Evolutionary conservation across 352 stramenopile genomes (phyloP), one percentile per base, ranked within the genome.

Genomic region (Phytophthora niederhauseri): DNA sequence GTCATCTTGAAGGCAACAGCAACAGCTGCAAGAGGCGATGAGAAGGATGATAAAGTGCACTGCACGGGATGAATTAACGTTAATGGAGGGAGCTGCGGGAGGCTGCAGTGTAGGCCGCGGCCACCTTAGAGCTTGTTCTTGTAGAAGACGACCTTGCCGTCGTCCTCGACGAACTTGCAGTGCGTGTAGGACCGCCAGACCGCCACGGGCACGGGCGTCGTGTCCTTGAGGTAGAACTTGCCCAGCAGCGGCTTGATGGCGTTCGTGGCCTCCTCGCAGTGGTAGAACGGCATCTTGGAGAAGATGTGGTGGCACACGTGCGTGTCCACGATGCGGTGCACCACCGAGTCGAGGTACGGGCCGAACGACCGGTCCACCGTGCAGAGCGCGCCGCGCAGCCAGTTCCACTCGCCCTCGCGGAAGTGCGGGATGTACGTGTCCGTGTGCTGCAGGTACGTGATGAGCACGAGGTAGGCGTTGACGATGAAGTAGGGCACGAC

Each of bases 271-370:
- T 99, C 95, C 58, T 95, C 73, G 9, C 97, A 97, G 80, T 99
- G 96, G 89, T 99, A 99, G 77, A 98, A 99, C 15, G 98, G 98
- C 93, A 99, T 99, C 84, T 99, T 98, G 75, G 97, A 98, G 79
- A 99, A 99, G 55, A 99, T 92, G 80, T 99, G 98, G 82, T 99
- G 98, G 57, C 85, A 93, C 57, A 99, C 97, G 82, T 99, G 98
- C 41, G 97, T 99, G 84, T 97, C 95, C 36, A 94, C 90, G 77
- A 99, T 99, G 81, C 97, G 96, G 85, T 99, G 98, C 73, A 99
- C 90, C 62, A 98, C 96, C 67, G 95, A 91, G 78, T 99, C 96
- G 60, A 99, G 93, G 70, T 98, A 98, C 41, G 82, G 64, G 50
- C 97, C 94, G 65, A 99, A 99, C 2, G 92, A 93, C n/a, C 98